Percentiles rank a stretch among this genome's conserved stretches.
These are phyloP conservation scores for Przewalskia tangutica DNA, from an alignment of 257 asterid species.

Conservation along the genomic window DNA sequence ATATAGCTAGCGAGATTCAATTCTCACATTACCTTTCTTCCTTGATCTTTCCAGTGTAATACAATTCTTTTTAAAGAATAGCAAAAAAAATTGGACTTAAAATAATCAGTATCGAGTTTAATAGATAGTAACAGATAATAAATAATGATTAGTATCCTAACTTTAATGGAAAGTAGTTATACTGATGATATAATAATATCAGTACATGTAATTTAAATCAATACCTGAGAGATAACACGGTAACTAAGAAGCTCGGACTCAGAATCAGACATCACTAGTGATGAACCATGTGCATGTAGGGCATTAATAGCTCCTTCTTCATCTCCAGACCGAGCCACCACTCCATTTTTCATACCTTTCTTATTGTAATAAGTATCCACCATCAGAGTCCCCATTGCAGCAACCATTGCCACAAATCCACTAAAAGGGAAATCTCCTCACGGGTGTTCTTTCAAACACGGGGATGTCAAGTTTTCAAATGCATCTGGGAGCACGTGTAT, in stretches of 20 bases:
- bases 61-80: too few relatives aligned
- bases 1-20: neutral
- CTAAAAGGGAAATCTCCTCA: slow-evolving; percentile 22
- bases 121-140: neutral
- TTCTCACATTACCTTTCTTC: neutral
- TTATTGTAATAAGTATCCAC: slow-evolving; percentile 10
- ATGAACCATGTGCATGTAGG: slow-evolving; percentile 10
- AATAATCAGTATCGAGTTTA: neutral
- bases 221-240: slow-evolving; percentile 22
- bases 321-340: neutral
- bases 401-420: slow-evolving; percentile 20
- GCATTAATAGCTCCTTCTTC: slow-evolving; percentile 5
- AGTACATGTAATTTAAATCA: too few relatives aligned
- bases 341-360: neutral
- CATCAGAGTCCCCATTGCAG: slow-evolving; percentile 15
- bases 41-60: neutral
- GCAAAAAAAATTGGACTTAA: neutral
- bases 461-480: slow-evolving; percentile 2
- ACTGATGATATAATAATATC: too few relatives aligned
- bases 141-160: neutral
- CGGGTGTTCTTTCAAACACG: slow-evolving; percentile 5
- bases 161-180: too few relatives aligned
- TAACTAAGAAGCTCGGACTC: slow-evolving; percentile 3
- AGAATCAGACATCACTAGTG: neutral
- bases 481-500: slow-evolving; percentile 23